Evolutionary conservation across 2,329 filamentous ascomycete genomes (phyloP), one percentile per base, ranked within the genome.

Genomic region (Metarhizium guizhouense): DNA sequence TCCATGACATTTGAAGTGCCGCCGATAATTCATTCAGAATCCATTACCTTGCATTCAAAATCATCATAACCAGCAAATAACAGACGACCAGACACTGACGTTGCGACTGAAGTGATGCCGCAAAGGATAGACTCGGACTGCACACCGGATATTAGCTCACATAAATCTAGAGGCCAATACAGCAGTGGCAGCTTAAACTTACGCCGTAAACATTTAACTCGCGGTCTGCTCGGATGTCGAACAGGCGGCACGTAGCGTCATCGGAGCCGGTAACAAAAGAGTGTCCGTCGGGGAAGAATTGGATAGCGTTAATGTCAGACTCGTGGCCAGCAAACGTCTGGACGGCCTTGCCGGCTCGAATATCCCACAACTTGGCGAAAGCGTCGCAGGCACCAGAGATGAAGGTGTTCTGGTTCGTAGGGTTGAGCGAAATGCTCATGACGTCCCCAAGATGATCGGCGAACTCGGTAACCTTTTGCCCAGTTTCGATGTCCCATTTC

Each of bases 341-440:
- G 53, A 96, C 92, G 62, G 94, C 95, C 81, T 96, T 96, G 68
- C 95, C 93, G 62, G 94, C 92, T 69, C 94, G 89, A 64, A 97
- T 96, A 77, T 99, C 94, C 94, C 94, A 99, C 56, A 99, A 78
- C 76, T 99, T 99, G 57, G 94, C 94, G 69, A 97, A 99, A 16
- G 93, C 92, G 72, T 99, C 94, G 74, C 94, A 99, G 65, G 94
- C 94, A 71, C 94, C 94, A n/a, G 94, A 97, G 61, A 97, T 94
- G 71, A 99, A 99, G 61, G 95, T 94, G 76, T 97, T 97, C 75
- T 96, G 92, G 77, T 97, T 96, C 60, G 95, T 95, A 1, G 94
- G 94, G 77, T 99, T 97, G 74, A 99, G 89, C 81, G 93, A 97
- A 76, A 97, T 91, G 79, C 93, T 97, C 94, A 99, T 99, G 64